Evolutionary conservation across 352 stramenopile species (phyloP), one percentile per base, ranked within the genome.

Genomic region (Globisporangium okanoganense): DNA sequence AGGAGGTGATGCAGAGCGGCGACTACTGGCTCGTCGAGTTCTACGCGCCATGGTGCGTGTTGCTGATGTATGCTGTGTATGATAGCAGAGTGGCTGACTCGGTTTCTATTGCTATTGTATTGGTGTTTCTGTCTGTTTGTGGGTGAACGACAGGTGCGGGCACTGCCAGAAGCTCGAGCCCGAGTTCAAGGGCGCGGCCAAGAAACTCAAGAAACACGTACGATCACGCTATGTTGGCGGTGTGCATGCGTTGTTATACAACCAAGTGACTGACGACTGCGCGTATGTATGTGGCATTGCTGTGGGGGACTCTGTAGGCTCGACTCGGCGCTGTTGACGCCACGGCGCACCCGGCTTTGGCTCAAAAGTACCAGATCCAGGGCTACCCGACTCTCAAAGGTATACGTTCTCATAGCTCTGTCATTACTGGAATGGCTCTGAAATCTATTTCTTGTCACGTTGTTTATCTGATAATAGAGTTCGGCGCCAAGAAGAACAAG

Each of bases 11-110:
- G 44, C 69, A 91, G 58, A 92, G 85, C 57, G 60, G 59, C 4
- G 84, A 92, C 66, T 90, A 91, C 52, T 98, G 90, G 89, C 71
- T 98, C 41, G 92, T 98, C 40, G 89, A 98, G 67, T 98, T 98
- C 71, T 97, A 96, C 63, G 92, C 92, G 18, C 92, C 90, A 33
- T 98, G 90, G 90, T 85, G 44, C 48, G 36, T 52, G 18, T 56
- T 48, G 36, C 6, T 38, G 22, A 0, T n/a, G n/a, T n/a, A n/a
- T n/a, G n/a, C 14, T 16, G 52, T 12, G 38, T 22, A 24, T 38
- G 8, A 22, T 5, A 31, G 0, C 16, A 5, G 2, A 16, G 16
- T 31, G 41, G 20, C 24, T 47, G 7, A 33, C 36, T 1, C 20
- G 7, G n/a, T n/a, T n/a, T n/a, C n/a, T n/a, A 24, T 25, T 20